phyloP scores from a whole-genome alignment of 2,329 filamentous ascomycete genomes.

The Colletotrichum somersetense region DNA sequence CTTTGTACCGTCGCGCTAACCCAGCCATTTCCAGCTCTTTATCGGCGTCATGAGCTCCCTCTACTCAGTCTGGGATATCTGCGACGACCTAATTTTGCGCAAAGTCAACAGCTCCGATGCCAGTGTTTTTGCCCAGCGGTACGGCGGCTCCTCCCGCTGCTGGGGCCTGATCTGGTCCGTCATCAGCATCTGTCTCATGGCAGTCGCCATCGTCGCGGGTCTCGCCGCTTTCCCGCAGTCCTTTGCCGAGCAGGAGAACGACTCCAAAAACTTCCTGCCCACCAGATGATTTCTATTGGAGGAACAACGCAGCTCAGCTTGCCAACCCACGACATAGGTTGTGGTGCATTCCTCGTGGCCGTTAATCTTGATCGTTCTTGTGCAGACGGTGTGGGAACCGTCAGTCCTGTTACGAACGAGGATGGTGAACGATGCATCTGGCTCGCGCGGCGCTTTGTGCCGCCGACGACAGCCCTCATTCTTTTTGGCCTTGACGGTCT shows the following conservation, averaged over 20 bases:
- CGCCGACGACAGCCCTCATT: not conserved
- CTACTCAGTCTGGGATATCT: conserved; percentile 89
- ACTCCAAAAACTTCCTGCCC: conserved; percentile 75
- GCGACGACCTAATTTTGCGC: conserved; percentile 82
- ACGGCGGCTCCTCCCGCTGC: conserved; percentile 83
- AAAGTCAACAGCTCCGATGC: conserved; percentile 86
- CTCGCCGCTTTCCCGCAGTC: conserved; percentile 82
- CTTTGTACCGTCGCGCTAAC: not conserved
- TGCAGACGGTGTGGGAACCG: not conserved
- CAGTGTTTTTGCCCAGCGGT: conserved; percentile 81
- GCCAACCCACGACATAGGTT: not conserved
- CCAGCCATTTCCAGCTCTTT: conserved; percentile 66
- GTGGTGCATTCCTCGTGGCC: not conserved
- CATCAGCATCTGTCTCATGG: conserved; percentile 79
- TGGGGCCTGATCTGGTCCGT: conserved; percentile 86
- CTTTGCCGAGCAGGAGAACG: conserved; percentile 75
- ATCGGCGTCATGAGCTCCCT: conserved; percentile 86
- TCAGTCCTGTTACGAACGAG: not conserved
- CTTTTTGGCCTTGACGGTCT: not conserved
- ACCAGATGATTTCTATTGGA: conserved; percentile 48
- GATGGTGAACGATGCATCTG: conserved; percentile 4
- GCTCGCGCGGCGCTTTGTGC: not conserved
- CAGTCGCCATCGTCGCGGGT: conserved; percentile 78
- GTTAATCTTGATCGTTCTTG: not conserved
- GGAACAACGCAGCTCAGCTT: not conserved